Evolutionary conservation across 2,329 filamentous ascomycete genomes (phyloP).

Genomic region (Microdochium nivale): DNA sequence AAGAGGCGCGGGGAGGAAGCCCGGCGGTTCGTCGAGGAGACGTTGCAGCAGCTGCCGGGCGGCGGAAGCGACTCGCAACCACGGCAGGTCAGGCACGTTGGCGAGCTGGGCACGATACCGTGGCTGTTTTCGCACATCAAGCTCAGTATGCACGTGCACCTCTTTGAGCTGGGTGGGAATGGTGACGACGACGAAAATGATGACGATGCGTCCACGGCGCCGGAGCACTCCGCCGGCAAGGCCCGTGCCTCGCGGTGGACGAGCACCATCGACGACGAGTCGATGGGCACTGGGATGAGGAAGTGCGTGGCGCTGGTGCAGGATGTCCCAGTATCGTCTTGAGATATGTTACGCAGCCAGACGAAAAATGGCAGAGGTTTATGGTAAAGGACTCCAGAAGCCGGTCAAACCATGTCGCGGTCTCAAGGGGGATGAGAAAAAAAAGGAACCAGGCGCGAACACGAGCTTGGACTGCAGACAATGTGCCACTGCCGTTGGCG

Average conservation of each 20-base stretch:
- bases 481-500: no score
- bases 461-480: no score
- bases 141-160: conserved; percentile 47
- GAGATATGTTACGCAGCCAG: no score
- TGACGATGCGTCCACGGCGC: no score
- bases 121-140: conserved; percentile 51
- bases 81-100: conserved; percentile 20
- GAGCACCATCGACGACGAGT: conserved; percentile 34
- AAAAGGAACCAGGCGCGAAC: no score
- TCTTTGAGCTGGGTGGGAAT: conserved; percentile 28
- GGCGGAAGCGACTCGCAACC: neutral
- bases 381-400: no score
- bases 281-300: conserved; percentile 51
- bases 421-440: no score
- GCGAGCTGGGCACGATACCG: conserved; percentile 41
- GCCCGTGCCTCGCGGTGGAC: no score
- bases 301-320: conserved; percentile 44
- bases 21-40: conserved; percentile 12
- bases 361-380: no score
- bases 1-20: conserved; percentile 27
- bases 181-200: no score
- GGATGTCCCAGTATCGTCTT: conserved; percentile 4
- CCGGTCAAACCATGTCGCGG: no score
- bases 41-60: conserved; percentile 2
- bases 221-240: no score